A percentile compares a stretch with the other conserved stretches of the same genome.
phyloP scores from a whole-genome alignment of 805 yeast genomes.

The Saturnispora besseyi region DNA sequence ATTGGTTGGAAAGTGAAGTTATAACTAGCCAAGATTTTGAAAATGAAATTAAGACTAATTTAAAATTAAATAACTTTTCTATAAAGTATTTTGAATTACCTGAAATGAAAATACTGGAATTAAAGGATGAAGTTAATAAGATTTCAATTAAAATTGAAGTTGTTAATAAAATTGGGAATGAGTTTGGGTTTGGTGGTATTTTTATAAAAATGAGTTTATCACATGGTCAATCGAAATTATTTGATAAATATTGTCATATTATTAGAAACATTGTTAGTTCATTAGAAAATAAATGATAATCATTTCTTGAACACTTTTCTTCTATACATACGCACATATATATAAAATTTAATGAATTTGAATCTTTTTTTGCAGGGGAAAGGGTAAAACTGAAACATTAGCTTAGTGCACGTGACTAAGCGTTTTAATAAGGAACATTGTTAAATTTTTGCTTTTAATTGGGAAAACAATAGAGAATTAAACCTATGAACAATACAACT shows the following conservation, averaged over 20 bases:
- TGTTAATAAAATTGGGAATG: slow-evolving; percentile 23
- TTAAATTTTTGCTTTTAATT: too few relatives aligned
- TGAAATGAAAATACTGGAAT: slow-evolving; percentile 1
- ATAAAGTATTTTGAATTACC: background rate
- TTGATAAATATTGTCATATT: slow-evolving; percentile 15
- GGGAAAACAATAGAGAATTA: too few relatives aligned
- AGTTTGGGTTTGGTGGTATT: slow-evolving; percentile 28
- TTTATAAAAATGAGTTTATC: slow-evolving; percentile 19
- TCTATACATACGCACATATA: too few relatives aligned
- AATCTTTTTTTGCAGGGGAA: too few relatives aligned
- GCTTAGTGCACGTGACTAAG: too few relatives aligned
- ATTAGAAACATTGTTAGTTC: background rate
- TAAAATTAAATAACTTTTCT: background rate
- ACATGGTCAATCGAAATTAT: slow-evolving; percentile 16
- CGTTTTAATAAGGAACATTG: too few relatives aligned
- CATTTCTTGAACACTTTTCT: too few relatives aligned
- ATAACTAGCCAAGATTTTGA: slow-evolving; percentile 5
- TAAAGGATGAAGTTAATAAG: slow-evolving; percentile 10
- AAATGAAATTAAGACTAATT: background rate
- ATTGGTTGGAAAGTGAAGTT: slow-evolving; percentile 12
- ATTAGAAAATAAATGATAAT: background rate
- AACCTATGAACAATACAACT: too few relatives aligned
- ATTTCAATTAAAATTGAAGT: slow-evolving; percentile 15
- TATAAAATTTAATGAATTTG: too few relatives aligned
- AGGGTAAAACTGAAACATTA: too few relatives aligned